Percentiles rank a stretch among this genome's conserved stretches.
phyloP scores from a whole-genome alignment of 768 basidiomycete genomes.

The Suillus placidus region DNA sequence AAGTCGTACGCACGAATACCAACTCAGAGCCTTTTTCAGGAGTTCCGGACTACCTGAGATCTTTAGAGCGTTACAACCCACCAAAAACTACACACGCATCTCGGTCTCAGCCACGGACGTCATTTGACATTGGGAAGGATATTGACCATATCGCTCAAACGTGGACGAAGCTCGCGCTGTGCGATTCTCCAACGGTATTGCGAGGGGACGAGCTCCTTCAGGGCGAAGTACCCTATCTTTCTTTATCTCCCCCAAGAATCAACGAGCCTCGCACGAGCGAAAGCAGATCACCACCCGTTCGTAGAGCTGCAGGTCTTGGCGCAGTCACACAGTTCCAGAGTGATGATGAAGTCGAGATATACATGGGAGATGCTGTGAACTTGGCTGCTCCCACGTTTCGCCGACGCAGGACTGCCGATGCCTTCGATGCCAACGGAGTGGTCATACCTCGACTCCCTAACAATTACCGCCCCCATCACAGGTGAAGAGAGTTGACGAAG shows the following conservation, averaged over 20 bases:
- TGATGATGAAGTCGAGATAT: slow-evolving; percentile 1
- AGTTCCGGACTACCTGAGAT: background rate
- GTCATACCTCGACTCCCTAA: background rate
- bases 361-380: background rate
- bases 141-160: background rate
- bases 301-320: background rate
- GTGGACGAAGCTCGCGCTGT: slow-evolving; percentile 3
- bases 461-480: background rate
- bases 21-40: background rate
- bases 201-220: background rate
- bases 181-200: slow-evolving; percentile 4
- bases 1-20: background rate
- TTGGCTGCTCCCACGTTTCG: background rate
- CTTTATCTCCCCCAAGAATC: background rate
- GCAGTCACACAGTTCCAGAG: too few species aligned
- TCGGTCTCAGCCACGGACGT: background rate
- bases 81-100: background rate
- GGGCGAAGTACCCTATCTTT: background rate
- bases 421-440: background rate
- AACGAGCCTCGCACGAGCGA: background rate
- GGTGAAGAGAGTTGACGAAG: background rate
- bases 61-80: background rate
- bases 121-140: background rate
- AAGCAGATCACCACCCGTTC: background rate
- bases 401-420: slow-evolving; percentile 1